These are phyloP conservation scores for Ichthyophonus hoferi DNA, from an alignment of 208 protist genomes.

Conservation along the genomic window DNA sequence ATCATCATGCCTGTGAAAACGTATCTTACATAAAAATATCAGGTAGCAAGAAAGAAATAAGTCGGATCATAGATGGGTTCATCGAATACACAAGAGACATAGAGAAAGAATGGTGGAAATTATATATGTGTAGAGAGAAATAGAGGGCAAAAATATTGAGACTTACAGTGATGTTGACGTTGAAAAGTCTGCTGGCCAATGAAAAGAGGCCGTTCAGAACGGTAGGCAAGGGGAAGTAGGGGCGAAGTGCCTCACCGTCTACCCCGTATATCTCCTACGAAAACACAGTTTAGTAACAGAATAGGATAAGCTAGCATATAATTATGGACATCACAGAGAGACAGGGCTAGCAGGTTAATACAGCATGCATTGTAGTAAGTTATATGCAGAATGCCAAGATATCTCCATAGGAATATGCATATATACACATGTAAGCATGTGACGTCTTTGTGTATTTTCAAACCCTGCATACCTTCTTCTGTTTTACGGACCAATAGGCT, in stretches of 20 bases:
- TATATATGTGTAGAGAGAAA: too few relatives aligned
- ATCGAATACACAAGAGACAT: too few relatives aligned
- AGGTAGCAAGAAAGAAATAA: too few relatives aligned
- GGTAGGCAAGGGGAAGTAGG: slow-evolving; percentile 20
- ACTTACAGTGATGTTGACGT: background rate
- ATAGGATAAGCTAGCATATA: too few relatives aligned
- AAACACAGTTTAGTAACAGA: too few relatives aligned
- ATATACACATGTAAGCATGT: background rate
- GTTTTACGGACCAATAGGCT: slow-evolving; percentile 5
- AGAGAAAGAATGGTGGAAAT: too few relatives aligned
- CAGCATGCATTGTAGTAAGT: background rate
- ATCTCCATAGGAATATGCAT: background rate
- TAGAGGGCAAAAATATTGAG: too few relatives aligned
- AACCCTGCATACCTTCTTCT: background rate
- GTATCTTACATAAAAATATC: too few relatives aligned
- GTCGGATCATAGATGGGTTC: too few relatives aligned
- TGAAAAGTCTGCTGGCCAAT: background rate
- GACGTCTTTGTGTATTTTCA: background rate
- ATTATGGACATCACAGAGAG: too few relatives aligned
- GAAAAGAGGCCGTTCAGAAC: slow-evolving; percentile 20
- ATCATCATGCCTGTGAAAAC: too few relatives aligned
- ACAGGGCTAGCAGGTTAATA: background rate
- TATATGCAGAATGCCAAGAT: background rate
- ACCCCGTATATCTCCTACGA: slow-evolving; percentile 2
- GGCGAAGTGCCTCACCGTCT: background rate